phyloP scores from a whole-genome alignment of 306 rosid genomes.

The Prosopis cineraria region DNA sequence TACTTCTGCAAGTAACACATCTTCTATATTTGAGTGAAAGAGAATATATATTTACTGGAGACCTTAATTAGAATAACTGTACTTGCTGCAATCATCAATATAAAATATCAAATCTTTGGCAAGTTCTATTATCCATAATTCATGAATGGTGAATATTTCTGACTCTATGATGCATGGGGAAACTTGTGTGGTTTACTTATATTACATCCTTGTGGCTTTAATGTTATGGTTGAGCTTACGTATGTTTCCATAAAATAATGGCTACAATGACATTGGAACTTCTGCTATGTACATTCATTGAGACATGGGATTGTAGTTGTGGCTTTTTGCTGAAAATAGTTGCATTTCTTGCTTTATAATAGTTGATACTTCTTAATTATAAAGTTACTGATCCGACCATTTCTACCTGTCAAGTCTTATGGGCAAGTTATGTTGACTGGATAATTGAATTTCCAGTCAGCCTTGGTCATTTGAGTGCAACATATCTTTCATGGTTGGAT shows the following conservation, averaged over 20 bases:
- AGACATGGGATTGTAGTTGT: not conserved
- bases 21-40: constrained; percentile 19
- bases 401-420: constrained; percentile 6
- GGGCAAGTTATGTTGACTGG: not conserved
- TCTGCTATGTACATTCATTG: constrained; percentile 2
- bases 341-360: not conserved
- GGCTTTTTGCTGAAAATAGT: not conserved
- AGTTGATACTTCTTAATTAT: not conserved
- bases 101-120: not conserved
- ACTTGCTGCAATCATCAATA: not conserved
- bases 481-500: constrained; percentile 21
- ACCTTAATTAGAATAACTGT: constrained; percentile 25
- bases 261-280: not conserved
- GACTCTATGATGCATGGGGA: not conserved
- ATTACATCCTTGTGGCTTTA: not conserved
- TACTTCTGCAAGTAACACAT: not conserved
- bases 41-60: not conserved
- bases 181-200: not conserved
- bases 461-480: not conserved
- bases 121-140: not conserved
- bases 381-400: not conserved
- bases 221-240: constrained; percentile 18
- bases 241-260: not conserved
- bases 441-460: not conserved
- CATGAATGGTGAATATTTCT: not conserved